Percentiles rank a stretch among this genome's conserved stretches.
Conservation (phyloP, 2,329 filamentous ascomycete species). For the Colletotrichum sidae region DNA sequence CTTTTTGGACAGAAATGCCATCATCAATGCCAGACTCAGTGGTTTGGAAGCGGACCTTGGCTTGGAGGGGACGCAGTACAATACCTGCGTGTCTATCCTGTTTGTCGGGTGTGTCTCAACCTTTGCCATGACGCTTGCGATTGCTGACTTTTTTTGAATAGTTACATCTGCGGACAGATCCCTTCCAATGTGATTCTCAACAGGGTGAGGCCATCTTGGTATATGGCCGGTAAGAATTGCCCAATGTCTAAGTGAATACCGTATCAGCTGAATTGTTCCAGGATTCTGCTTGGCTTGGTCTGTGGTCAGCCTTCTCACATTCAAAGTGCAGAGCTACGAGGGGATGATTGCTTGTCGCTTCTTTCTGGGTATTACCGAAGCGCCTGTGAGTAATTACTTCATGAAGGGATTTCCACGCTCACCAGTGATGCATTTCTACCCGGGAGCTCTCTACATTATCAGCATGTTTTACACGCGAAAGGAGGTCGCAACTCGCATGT, state of each 20-base stretch:
- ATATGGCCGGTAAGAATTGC: slow-evolving; percentile 17
- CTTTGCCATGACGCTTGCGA: too few relatives aligned
- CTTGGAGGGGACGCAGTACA: slow-evolving; percentile 53
- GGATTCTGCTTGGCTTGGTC: slow-evolving; percentile 47
- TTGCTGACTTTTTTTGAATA: background rate
- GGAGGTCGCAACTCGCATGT: slow-evolving; percentile 54
- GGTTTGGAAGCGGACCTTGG: slow-evolving; percentile 63
- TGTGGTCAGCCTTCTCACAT: slow-evolving; percentile 53
- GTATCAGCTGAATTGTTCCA: background rate
- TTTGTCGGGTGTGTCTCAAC: slow-evolving; percentile 42
- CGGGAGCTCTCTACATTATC: slow-evolving; percentile 52
- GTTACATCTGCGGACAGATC: slow-evolving; percentile 23
- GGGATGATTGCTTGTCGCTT: slow-evolving; percentile 51
- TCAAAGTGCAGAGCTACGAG: slow-evolving; percentile 52
- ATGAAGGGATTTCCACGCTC: slow-evolving; percentile 47
- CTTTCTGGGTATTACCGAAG: slow-evolving; percentile 50
- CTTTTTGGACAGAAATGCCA: slow-evolving; percentile 62
- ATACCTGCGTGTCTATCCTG: slow-evolving; percentile 48
- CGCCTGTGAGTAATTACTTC: slow-evolving; percentile 42
- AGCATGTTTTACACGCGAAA: slow-evolving; percentile 66
- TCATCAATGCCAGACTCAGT: slow-evolving; percentile 66
- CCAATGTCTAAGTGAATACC: too few relatives aligned
- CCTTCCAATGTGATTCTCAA: slow-evolving; percentile 28
- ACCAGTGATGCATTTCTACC: slow-evolving; percentile 52
- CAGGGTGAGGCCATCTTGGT: slow-evolving; percentile 22